Evolutionary conservation across 2,329 filamentous ascomycete genomes (phyloP).

Genomic region (Fulvia fulva): DNA sequence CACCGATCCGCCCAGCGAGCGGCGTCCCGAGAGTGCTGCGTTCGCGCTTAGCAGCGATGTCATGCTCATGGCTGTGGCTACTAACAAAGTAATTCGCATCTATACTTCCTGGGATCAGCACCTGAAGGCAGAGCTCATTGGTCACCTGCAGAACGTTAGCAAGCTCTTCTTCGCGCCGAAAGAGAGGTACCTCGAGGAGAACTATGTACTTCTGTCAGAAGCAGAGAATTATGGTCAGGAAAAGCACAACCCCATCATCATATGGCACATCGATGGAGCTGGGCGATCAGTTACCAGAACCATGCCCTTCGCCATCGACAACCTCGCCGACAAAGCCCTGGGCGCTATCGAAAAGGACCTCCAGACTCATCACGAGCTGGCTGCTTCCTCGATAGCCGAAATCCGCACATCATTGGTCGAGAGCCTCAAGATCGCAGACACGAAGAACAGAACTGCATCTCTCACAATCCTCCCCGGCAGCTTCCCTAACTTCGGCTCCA

Average conservation of each 20-base stretch:
- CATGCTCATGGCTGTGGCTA: slow-evolving; percentile 1
- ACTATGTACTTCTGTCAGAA: slow-evolving; percentile 12
- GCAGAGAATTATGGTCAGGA: not conserved
- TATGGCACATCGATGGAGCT: slow-evolving; percentile 13
- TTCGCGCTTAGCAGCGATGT: slow-evolving; percentile 5
- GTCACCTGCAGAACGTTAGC: slow-evolving; percentile 5
- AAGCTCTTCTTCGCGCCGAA: slow-evolving; percentile 6
- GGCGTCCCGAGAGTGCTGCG: not conserved
- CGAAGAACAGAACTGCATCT: slow-evolving; percentile 2
- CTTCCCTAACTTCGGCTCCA: slow-evolving; percentile 9
- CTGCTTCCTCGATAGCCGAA: not conserved
- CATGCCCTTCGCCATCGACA: slow-evolving; percentile 13
- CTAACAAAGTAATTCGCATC: slow-evolving; percentile 2
- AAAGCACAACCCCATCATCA: slow-evolving; percentile 2
- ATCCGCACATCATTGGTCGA: slow-evolving; percentile 5
- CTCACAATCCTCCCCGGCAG: slow-evolving; percentile 6
- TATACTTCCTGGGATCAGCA: slow-evolving; percentile 1
- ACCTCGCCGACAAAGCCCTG: slow-evolving; percentile 13
- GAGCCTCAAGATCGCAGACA: slow-evolving; percentile 10
- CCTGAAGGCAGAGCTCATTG: slow-evolving; percentile 6
- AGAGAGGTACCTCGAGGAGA: not conserved
- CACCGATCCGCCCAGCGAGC: not conserved
- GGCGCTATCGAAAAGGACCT: slow-evolving; percentile 12
- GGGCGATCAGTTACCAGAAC: slow-evolving; percentile 5
- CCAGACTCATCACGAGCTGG: slow-evolving; percentile 11